These are phyloP conservation scores for Cubamyces lactineus DNA, from an alignment of 768 basidiomycete species.

Conservation along the genomic window DNA sequence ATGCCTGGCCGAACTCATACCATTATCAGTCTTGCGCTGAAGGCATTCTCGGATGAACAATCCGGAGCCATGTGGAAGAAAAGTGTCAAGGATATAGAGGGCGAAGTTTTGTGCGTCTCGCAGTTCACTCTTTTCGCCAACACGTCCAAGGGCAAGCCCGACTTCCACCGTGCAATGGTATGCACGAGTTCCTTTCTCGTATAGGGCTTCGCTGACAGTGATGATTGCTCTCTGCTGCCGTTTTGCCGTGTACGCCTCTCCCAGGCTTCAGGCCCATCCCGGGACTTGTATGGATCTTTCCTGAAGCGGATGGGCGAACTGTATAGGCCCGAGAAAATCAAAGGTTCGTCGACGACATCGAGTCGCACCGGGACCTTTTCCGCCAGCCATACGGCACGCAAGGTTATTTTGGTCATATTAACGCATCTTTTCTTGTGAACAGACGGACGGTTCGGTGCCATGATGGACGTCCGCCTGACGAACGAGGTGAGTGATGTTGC, in stretches of 20 bases:
- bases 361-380: constrained; percentile 20
- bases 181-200: constrained; percentile 27
- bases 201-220: not conserved
- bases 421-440: constrained; percentile 13
- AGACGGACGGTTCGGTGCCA: constrained; percentile 96
- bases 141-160: constrained; percentile 88
- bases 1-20: not conserved
- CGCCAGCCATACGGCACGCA: constrained; percentile 8
- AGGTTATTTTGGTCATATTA: constrained; percentile 18
- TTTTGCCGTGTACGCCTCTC: constrained; percentile 17
- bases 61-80: constrained; percentile 80
- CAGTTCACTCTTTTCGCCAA: constrained; percentile 92
- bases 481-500: constrained; percentile 69
- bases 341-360: constrained; percentile 54
- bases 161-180: constrained; percentile 95
- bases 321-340: constrained; percentile 77
- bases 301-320: constrained; percentile 63
- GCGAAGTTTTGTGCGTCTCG: constrained; percentile 92
- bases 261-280: constrained; percentile 69
- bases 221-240: not conserved
- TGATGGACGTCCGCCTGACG: constrained; percentile 89
- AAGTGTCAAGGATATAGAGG: constrained; percentile 84
- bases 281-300: constrained; percentile 71
- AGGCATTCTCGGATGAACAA: constrained; percentile 66
- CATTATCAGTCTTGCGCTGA: constrained; percentile 61